Base-by-base conservation (phyloP, 768 basidiomycete species). In the Amanita brunnescens region DNA sequence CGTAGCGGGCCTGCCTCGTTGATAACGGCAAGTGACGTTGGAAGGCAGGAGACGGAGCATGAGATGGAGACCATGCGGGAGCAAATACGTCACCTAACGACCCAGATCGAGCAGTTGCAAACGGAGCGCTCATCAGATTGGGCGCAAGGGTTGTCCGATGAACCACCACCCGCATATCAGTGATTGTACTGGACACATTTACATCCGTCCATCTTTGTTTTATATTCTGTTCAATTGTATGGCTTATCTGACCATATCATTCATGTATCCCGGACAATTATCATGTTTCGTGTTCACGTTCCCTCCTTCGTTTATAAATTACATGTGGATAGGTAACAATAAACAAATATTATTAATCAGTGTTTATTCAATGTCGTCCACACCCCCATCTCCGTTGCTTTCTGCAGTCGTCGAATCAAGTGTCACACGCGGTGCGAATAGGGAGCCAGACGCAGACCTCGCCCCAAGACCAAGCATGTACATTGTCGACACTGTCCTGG, bases 381-480 rank as follows among this genome's bases (percentile, higher is more conserved):
- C 20, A 8, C 16, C 46, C 18, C 21, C 46, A 16, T 32, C 21
- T 26, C 33, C 20, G 8, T 42, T 30, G 1, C 4, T 39, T 8
- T 16, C 20, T 23, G 32, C 49, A 5, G 37, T 8, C 33, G 20
- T 21, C 1, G 41, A 18, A 12, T 44, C 41, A 1, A 34, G 16
- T 33, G 23, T 23, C 35, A n/a, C 9, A 10, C 37, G 40, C 9
- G 50, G 50, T 5, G 50, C 35, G 18, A 51, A 23, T n/a, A 44
- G 34, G 2, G 58, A 49, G 20, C 55, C 58, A 43, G 57, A 61
- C 10, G 67, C 59, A 40, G 66, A 69, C 44, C 73, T 67, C 47
- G 74, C 64, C 21, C 83, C 81, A 13, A 82, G 60, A 3, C 81
- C 82, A 1, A 85, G 63, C 69, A 77, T 76, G 60, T 83, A 83